Base-by-base conservation (phyloP, 2,329 filamentous ascomycete genomes). In the Ustulina deusta region DNA sequence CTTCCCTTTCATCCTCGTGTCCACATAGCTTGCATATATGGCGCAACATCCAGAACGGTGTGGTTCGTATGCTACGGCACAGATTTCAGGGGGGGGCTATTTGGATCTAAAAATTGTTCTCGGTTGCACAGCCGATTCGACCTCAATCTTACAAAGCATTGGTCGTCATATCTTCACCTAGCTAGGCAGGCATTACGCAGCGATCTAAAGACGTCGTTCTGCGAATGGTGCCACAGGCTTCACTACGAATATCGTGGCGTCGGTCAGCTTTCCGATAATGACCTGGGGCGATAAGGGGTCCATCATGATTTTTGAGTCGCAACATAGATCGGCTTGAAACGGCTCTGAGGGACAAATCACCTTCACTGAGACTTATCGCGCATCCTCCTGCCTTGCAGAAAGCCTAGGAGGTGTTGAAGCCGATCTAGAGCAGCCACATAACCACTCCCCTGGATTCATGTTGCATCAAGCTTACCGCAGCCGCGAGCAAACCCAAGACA, bases 321-420 rank as follows among this genome's bases (percentile, higher is more conserved):
- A 34, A 36, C n/a, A 20, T n/a, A 59, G 25, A 38, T 60, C 49
- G 32, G 60, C 63, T 69, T 70, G 59, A 68, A 68, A 70, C 65
- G 32, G 44, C 20, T 62, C 38, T 36, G 62, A 58, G 36, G 54
- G 55, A 49, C 34, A 54, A 60, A 49, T 10, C 40, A 58, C 27
- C n/a, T 52, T 54, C 40, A 29, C 25, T 65, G 32, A 51, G 27
- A 9, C 61, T 34, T n/a, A 44, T 65, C 44, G 55, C 27, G 25
- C 57, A 52, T 11, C 58, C 36, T 42, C 60, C 25, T 63, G 46
- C 51, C 61, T 63, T 63, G 44, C 38, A 57, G 20, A 42, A 36
- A 36, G 44, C 42, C 11, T 15, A 38, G 46, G 63, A 46, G 54
- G 48, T 63, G 48, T 58, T 40, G 22, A 66, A 42, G 42, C 22